Base-by-base conservation (phyloP, 2,329 filamentous ascomycete species). In the Aspergillus puulaauensis region DNA sequence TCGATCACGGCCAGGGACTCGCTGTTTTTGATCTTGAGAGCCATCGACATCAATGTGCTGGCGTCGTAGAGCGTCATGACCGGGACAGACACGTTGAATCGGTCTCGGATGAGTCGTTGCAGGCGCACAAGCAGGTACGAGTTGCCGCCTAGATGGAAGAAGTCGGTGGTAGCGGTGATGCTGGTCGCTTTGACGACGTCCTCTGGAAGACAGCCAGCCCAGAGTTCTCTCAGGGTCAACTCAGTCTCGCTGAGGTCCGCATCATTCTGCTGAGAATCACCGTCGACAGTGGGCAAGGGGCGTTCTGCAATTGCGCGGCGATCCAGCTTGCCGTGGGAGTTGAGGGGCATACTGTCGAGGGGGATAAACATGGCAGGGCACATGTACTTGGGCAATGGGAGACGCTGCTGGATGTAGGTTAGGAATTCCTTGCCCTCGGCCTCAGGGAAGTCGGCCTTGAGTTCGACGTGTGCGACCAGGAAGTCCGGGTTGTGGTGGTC, bases 331-430 rank as follows among this genome's bases (percentile, higher is more conserved):
- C 56, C 64, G 51, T 67, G 62, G 19, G 52, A 53, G 17, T 23
- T 73, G 2, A 68, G 17, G 1, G 72, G 71, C 27, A 74, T 23
- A 4, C 44, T 35, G 7, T 66, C 58, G 1, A 71, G 12, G 2
- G 64, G 33, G n/a, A 70, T 50, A 2, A 67, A 55, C 12, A 61
- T 45, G 15, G 64, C 62, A 7, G 74, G 72, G n/a, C 60, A 35
- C 75, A 77, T 76, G 58, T 73, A 75, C 43, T 56, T 60, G 3
- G 73, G 73, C 5, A 75, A 62, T 7, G 54, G 41, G 8, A 78
- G 41, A 27, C 41, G 50, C 23, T 24, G 15, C 33, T n/a, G 23
- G 21, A 24, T n/a, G 7, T 43, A 35, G 2, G 40, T 31, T n/a
- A 31, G 35, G 3, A 31, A 17, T 19, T 17, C 23, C 35, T 43